Evolutionary conservation across 169 alveolate genomes (phyloP), one percentile per base, ranked within the genome.

Genomic region (Toxoplasma gondii): DNA sequence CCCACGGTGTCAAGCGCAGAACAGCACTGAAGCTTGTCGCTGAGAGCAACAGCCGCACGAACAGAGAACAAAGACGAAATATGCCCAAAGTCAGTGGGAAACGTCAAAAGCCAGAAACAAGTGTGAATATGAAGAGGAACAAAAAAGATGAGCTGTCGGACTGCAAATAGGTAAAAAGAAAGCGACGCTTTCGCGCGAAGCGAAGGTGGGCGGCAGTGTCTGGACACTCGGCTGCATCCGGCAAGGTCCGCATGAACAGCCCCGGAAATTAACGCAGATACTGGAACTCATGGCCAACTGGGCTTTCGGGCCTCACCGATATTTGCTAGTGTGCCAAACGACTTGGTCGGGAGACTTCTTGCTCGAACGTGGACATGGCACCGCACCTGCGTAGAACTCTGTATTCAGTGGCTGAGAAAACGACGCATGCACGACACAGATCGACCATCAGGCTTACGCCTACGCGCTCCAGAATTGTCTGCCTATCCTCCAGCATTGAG

Each of bases 381-480:
- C 90, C 4, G 90, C 90, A 16, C 90, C 90, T 43, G 64, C 90
- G 90, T 82, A 82, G 67, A 41, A 43, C 64, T 82, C 90, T 10
- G 90, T 43, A 67, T 82, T 82, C 90, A 82, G 53, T 67, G 90
- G 90, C 90, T 82, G 67, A 17, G 64, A 43, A 31, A 82, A 43
- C 16, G 12, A 49, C 44, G 36, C 58, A 80, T 22, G 34, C 58
- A 78, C 1, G 45, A 19, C 86, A 78, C 22, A n/a, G 49, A 78
- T 27, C 74, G 74, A 64, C n/a, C n/a, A 64, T 12, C 74, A 19
- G 29, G 58, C 58, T 12, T 49, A 12, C 4, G 58, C 12, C 58
- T 49, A 12, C 12, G 58, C 58, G 4, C 58, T 4, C 4, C 58
- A 49, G 58, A 4, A 12, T 49, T 49, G 58, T 49, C 58, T 12